Conservation (phyloP, 495 filamentous ascomycete genomes). For the Aspergillus conjunctus region DNA sequence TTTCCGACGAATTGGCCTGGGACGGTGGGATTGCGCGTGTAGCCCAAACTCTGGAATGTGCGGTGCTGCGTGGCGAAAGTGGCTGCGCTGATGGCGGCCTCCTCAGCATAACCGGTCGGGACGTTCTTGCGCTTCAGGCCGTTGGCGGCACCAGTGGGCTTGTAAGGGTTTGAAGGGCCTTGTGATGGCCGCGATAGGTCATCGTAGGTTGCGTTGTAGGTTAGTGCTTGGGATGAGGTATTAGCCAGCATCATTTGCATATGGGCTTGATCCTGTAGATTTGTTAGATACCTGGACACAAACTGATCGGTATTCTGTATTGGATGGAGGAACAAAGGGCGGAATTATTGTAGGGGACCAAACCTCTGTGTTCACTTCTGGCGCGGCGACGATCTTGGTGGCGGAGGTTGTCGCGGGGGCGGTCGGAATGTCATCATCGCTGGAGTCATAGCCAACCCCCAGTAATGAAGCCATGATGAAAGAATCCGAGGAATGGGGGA, state of each 20-base stretch:
- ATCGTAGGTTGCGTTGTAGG: slow-evolving; percentile 68
- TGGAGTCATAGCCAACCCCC: slow-evolving; percentile 55
- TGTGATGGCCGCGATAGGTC: slow-evolving; percentile 68
- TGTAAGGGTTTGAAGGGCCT: slow-evolving; percentile 83
- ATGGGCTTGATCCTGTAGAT: slow-evolving; percentile 56
- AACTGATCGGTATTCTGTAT: background rate
- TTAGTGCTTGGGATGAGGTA: slow-evolving; percentile 53
- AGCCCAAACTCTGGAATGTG: slow-evolving; percentile 68
- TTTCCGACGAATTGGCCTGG: slow-evolving; percentile 58
- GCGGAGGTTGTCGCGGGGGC: slow-evolving; percentile 32
- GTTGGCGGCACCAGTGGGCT: slow-evolving; percentile 56
- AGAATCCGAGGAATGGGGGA: slow-evolving; percentile 11
- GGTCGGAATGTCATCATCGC: slow-evolving; percentile 49
- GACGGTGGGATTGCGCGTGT: slow-evolving; percentile 57
- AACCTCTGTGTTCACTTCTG: slow-evolving; percentile 66
- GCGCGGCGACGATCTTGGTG: slow-evolving; percentile 53
- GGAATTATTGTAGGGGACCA: slow-evolving; percentile 44
- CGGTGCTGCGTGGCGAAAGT: slow-evolving; percentile 83
- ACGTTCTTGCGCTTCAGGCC: slow-evolving; percentile 84
- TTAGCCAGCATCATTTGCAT: slow-evolving; percentile 61
- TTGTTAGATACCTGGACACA: slow-evolving; percentile 29
- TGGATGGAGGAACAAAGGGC: background rate
- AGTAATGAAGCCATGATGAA: slow-evolving; percentile 52
- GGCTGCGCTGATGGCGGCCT: slow-evolving; percentile 84
- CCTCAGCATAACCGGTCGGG: slow-evolving; percentile 84